Evolutionary conservation across 148 eudicot species (phyloP), one percentile per base, ranked within the genome.

Genomic region (Persicaria tinctoria): DNA sequence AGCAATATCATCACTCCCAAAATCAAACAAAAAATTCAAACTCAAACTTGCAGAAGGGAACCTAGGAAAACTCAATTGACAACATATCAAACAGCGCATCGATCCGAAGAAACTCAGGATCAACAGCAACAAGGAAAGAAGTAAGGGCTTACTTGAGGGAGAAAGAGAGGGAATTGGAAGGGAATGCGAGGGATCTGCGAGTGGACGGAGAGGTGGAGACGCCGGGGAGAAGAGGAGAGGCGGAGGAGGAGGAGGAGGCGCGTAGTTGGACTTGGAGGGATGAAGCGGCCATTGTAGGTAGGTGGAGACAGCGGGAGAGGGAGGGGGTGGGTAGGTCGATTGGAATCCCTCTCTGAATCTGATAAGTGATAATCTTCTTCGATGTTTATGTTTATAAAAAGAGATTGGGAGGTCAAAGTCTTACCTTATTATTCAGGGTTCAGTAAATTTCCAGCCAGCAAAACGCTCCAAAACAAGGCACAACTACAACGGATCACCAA

Each of bases 61-160:
- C 41, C 41, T 32, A 32, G 41, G 41, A 32, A 32, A 32, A 32
- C 41, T 32, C 41, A 32, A 32, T 32, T 32, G 41, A 32, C 0
- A 32, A 32, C 41, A 32, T 32, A 32, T 32, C 2, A 32, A 32
- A 32, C 41, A 32, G 3, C 41, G 41, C 41, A 32, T 32, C 3
- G 41, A 32, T 32, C 41, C 0, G 41, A 32, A 32, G 41, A 32
- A 32, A 1, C 38, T 32, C 2, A 1, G 0, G 38, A 32, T 32
- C 38, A 32, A 1, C 38, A 32, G 41, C 41, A 6, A 46, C 18
- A 6, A 10, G 73, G 18, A 48, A 23, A 70, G 73, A 45, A 69
- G 44, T 6, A n/a, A 47, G 18, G 48, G 38, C 74, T 71, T 81
- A 86, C 86, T 68, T 83, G 79, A 86, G n/a, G 17, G 82, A 68